Conservation (phyloP, 169 alveolate genomes). For the Cryptosporidium tyzzeri region DNA sequence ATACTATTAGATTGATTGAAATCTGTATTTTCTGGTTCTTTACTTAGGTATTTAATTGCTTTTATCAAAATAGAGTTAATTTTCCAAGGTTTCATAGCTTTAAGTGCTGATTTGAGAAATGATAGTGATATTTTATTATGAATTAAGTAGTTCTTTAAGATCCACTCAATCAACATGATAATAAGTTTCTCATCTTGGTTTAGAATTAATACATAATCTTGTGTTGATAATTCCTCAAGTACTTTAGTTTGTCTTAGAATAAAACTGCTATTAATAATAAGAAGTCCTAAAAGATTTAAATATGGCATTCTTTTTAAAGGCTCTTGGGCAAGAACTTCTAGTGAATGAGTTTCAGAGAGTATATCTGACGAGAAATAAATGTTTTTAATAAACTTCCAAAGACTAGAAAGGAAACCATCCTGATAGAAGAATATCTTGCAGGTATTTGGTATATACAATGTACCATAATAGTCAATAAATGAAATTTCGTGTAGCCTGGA, state of each 20-base stretch:
- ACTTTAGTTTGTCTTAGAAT: neutral
- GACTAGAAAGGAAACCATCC: conserved; percentile 4
- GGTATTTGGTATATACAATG: conserved; percentile 15
- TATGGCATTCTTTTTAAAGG: neutral
- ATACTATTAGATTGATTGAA: neutral
- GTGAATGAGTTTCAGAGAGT: neutral
- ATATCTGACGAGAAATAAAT: neutral
- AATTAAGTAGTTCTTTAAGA: neutral
- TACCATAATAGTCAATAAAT: neutral
- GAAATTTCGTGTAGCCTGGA: conserved; percentile 51
- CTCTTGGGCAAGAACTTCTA: neutral
- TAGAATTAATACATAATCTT: conserved; percentile 4
- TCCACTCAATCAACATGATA: conserved; percentile 1
- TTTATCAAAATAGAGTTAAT: neutral
- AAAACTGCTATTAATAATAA: neutral
- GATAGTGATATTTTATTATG: neutral
- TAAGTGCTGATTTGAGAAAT: neutral
- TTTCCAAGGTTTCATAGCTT: neutral
- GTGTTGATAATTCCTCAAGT: neutral
- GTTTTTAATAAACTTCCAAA: conserved; percentile 10
- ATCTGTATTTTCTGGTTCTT: neutral
- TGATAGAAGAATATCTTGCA: conserved; percentile 1
- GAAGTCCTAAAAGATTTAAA: conserved; percentile 12
- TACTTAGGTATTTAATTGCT: neutral
- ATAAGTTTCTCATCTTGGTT: conserved; percentile 5